Conservation (phyloP, 352 stramenopile genomes). For the Peronospora belbahrii region DNA sequence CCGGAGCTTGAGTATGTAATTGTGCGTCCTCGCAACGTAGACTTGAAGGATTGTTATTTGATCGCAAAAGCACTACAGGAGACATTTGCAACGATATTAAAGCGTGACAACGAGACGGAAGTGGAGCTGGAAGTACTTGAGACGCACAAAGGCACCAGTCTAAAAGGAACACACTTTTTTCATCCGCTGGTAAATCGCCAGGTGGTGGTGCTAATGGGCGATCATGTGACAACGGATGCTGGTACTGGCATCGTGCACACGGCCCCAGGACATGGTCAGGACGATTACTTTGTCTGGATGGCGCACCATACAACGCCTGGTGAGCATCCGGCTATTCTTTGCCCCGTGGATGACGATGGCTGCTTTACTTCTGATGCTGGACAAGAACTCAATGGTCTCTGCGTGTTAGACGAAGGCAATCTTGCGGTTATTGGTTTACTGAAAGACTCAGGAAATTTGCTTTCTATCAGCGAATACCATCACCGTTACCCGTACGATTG, state of each 20-base stretch:
- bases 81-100: constrained; percentile 30
- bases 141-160: constrained; percentile 45
- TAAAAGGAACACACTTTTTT: constrained; percentile 62
- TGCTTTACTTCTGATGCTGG: constrained; percentile 89
- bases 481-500: constrained; percentile 99
- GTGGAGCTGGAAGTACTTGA: constrained; percentile 46
- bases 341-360: constrained; percentile 58
- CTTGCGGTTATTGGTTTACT: constrained; percentile 87
- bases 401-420: constrained; percentile 91
- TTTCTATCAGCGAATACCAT: constrained; percentile 84
- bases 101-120: constrained; percentile 7
- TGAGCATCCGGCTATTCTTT: constrained; percentile 42
- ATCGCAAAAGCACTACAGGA: constrained; percentile 48
- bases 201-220: constrained; percentile 85
- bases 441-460: constrained; percentile 62
- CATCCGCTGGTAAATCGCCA: constrained; percentile 87
- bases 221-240: constrained; percentile 97
- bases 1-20: constrained; percentile 90
- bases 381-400: constrained; percentile 76
- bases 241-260: constrained; percentile 99
- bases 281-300: constrained; percentile 89
- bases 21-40: constrained; percentile 37
- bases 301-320: constrained; percentile 34
- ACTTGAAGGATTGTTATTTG: constrained; percentile 43
- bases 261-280: constrained; percentile 94